Percentiles rank a stretch among this genome's conserved stretches.
phyloP scores from a whole-genome alignment of 768 basidiomycete genomes.

The Hericium coralloides region DNA sequence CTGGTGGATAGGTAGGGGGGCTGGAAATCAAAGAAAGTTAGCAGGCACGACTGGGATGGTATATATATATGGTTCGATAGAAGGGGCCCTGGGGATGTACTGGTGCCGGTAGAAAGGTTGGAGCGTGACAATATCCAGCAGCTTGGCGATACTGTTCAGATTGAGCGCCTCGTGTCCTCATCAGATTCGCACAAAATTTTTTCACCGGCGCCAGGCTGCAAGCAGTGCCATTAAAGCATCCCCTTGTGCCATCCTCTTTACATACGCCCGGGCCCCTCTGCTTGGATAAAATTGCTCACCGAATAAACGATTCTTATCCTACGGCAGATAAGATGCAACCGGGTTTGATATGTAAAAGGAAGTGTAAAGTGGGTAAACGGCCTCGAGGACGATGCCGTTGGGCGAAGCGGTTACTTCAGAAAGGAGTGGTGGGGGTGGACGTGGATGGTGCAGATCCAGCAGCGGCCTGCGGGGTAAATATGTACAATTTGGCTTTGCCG shows the following conservation, averaged over 20 bases:
- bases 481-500: too few species aligned
- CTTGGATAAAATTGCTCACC: too few species aligned
- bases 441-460: too few species aligned
- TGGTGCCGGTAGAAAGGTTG: not conserved
- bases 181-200: not conserved
- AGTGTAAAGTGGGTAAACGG: too few species aligned
- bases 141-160: not conserved
- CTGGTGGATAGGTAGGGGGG: slow-evolving; percentile 11
- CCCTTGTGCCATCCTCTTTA: not conserved
- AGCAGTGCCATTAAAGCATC: not conserved
- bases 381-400: slow-evolving; percentile 2
- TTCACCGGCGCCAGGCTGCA: not conserved
- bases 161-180: not conserved
- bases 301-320: too few species aligned
- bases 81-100: too few species aligned
- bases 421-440: too few species aligned
- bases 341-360: not conserved
- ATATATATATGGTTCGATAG: too few species aligned
- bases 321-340: too few species aligned
- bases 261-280: too few species aligned
- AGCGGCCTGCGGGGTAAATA: too few species aligned
- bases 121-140: not conserved
- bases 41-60: not conserved
- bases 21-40: slow-evolving; percentile 5
- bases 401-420: too few species aligned